Evolutionary conservation across 495 filamentous ascomycete genomes (phyloP), one percentile per base, ranked within the genome.

Genomic region (Trichoderma orchidacearum): DNA sequence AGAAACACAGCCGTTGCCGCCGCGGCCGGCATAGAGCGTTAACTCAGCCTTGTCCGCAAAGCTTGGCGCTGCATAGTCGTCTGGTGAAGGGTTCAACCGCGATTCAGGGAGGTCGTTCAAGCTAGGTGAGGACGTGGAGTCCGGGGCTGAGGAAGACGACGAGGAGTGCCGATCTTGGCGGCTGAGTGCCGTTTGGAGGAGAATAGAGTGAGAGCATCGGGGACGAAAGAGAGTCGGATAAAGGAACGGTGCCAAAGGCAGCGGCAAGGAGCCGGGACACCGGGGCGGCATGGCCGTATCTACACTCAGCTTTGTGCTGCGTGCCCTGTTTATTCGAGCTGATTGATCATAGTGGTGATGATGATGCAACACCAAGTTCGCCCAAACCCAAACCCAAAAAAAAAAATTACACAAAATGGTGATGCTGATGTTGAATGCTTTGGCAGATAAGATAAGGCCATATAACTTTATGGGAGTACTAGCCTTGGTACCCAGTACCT

Each of bases 1-100:
- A 0, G 93, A 91, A 53, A 96, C 85, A 65, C 93, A 98, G 53
- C 93, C 93, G 61, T 95, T 79, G 0, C 93, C 93, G 15, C 93
- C 93, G 25, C 75, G 61, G 5, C 93, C 93, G 7, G 91, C 83
- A 57, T 85, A 74, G 25, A 96, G 64, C 5, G 78, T 85, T 7
- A 96, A 66, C 31, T 80, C 78, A 55, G 90, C 90, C 64, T 87
- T 85, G 68, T 98, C 93, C 59, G 87, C 81, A 63, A 98, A 98
- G 30, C 85, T 83, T 4, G 87, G 83, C 28, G 80, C 76, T 34
- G 84, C 80, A 70, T 93, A 97, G 64, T 94, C 87, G 61, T 85
- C 85, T 2, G 90, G 87, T 2, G 80, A 59, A 2, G 91, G 87
- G 63, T 93, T 85, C 32, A 95, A 77, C 60, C 85, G 83, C 9